Percentiles rank a stretch among this genome's conserved stretches.
Conservation (phyloP, 139 green algal species). For the Haematococcus lacustris region DNA sequence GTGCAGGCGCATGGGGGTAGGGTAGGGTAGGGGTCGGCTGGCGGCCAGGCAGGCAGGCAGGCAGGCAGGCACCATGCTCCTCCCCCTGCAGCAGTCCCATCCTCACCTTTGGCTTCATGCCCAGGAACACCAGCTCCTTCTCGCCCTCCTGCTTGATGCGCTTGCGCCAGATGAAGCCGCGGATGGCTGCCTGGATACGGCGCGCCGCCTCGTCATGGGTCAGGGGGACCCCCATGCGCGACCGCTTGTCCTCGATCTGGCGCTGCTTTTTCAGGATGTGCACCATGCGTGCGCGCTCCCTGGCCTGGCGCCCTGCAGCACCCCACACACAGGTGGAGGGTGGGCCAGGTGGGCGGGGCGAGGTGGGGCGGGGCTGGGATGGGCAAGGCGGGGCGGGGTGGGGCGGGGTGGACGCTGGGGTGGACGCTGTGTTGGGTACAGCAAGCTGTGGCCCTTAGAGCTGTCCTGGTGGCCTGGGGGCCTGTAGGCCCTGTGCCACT, state of each 20-base stretch:
- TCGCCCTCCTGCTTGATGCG: slow-evolving; percentile 35
- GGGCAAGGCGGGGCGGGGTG: too few relatives aligned
- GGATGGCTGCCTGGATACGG: slow-evolving; percentile 59
- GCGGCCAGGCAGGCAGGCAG: too few relatives aligned
- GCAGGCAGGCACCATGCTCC: too few relatives aligned
- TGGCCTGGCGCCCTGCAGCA: slow-evolving; percentile 35
- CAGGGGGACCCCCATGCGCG: slow-evolving; percentile 38
- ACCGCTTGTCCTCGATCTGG: slow-evolving; percentile 47
- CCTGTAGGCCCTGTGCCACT: too few relatives aligned
- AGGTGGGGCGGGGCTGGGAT: too few relatives aligned
- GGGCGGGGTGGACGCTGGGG: neutral
- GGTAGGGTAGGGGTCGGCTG: too few relatives aligned
- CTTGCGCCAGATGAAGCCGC: slow-evolving; percentile 58
- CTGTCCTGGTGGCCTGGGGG: too few relatives aligned
- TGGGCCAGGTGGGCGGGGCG: neutral
- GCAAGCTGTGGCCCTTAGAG: too few relatives aligned
- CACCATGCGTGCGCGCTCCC: slow-evolving; percentile 38
- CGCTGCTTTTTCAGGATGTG: slow-evolving; percentile 50
- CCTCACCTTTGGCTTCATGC: slow-evolving; percentile 64
- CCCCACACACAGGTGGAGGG: too few relatives aligned
- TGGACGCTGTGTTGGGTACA: too few relatives aligned
- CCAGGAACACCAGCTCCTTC: slow-evolving; percentile 79
- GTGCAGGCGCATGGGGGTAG: slow-evolving; percentile 1
- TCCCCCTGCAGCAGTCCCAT: too few relatives aligned
- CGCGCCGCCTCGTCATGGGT: slow-evolving; percentile 57